Evolutionary conservation across 176 grass and related monocot species (phyloP).

Genomic region (Dactylis glomerata): DNA sequence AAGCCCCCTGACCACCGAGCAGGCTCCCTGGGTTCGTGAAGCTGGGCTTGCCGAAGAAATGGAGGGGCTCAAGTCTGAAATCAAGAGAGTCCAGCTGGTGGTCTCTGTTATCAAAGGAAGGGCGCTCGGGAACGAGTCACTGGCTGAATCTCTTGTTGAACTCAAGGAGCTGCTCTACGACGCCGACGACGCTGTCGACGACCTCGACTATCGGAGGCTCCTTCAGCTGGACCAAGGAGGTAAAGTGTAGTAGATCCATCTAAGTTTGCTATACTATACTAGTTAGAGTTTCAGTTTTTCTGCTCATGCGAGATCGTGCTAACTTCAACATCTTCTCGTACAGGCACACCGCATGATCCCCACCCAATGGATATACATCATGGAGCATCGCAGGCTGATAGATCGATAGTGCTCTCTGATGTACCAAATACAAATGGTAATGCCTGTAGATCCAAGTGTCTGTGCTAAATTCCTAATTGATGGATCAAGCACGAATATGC

Average conservation of each 20-base stretch:
- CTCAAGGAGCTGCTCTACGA: slow-evolving; percentile 35
- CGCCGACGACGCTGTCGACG: slow-evolving; percentile 21
- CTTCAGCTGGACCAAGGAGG: slow-evolving; percentile 2
- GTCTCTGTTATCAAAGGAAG: not conserved
- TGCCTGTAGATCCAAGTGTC: not conserved
- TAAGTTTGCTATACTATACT: not conserved
- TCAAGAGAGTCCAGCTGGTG: no score
- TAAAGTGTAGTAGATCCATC: not conserved
- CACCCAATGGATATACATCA: no score
- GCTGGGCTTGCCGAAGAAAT: not conserved
- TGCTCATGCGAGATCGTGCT: not conserved
- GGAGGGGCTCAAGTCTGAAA: not conserved
- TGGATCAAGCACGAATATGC: not conserved
- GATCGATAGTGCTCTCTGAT: not conserved
- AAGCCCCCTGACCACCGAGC: not conserved
- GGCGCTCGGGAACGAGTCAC: not conserved
- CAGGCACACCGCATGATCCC: no score
- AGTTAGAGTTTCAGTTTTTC: not conserved
- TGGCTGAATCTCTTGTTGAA: not conserved
- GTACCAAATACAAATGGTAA: not conserved
- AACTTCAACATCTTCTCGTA: no score
- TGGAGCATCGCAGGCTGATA: not conserved
- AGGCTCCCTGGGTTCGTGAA: not conserved
- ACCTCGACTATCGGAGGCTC: slow-evolving; percentile 30
- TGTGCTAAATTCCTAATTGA: no score